A percentile compares a stretch with the other conserved stretches of the same genome.
phyloP scores from a whole-genome alignment of 2,329 filamentous ascomycete genomes.

The Sclerotinia glacialis region DNA sequence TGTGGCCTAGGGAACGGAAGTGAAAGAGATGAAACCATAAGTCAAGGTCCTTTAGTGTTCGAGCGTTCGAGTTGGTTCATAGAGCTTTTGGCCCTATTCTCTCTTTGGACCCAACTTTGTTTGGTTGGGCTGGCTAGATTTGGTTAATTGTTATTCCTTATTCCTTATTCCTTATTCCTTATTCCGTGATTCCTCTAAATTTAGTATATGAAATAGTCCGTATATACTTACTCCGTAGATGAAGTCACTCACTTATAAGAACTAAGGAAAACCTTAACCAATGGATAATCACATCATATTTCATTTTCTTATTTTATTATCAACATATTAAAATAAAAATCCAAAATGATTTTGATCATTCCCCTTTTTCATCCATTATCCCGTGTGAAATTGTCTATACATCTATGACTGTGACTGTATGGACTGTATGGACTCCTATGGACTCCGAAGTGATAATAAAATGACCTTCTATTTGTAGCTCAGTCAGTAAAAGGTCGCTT shows the following conservation, averaged over 20 bases:
- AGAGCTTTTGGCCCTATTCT: slow-evolving; percentile 9
- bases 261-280: neutral
- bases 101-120: neutral
- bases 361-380: neutral
- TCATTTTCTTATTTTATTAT: neutral
- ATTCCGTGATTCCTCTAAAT: slow-evolving; percentile 17
- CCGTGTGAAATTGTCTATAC: neutral
- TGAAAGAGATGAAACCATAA: slow-evolving; percentile 8
- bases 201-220: slow-evolving; percentile 8
- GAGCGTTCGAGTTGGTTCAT: slow-evolving; percentile 4
- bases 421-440: neutral
- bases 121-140: neutral
- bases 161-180: too few species aligned
- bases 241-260: neutral
- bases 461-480: neutral
- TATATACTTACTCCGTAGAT: neutral
- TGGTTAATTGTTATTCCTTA: too few species aligned
- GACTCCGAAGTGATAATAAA: neutral
- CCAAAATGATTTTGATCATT: neutral
- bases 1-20: neutral
- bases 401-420: neutral
- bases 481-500: neutral
- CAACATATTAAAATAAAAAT: neutral
- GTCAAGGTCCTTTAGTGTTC: slow-evolving; percentile 1
- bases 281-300: too few species aligned